These are phyloP conservation scores for Lichtheimia ramosa DNA, from an alignment of 371 early-diverging fungal genomes.

Conservation along the genomic window DNA sequence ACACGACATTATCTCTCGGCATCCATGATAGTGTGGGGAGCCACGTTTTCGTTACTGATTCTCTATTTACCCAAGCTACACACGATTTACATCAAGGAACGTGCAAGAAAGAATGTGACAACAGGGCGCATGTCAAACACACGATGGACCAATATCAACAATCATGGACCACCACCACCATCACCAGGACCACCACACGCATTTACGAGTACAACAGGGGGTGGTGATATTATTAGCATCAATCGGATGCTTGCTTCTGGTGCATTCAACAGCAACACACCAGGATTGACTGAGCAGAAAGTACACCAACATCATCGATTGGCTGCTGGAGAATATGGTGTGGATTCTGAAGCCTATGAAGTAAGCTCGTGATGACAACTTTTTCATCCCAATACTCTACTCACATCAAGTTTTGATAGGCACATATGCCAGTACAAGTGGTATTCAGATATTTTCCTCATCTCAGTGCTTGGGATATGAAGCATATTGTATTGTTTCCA, in stretches of 20 bases:
- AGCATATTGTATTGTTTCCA: constrained; percentile 51
- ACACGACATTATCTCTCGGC: constrained; percentile 54
- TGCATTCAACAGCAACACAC: background rate
- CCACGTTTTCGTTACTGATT: constrained; percentile 50
- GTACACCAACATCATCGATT: constrained; percentile 5
- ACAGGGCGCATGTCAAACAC: constrained; percentile 14
- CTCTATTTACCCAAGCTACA: constrained; percentile 58
- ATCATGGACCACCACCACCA: background rate
- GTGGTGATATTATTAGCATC: constrained; percentile 23
- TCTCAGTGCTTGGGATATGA: constrained; percentile 60
- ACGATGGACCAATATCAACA: constrained; percentile 1
- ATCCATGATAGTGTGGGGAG: constrained; percentile 56
- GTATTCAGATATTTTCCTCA: constrained; percentile 47
- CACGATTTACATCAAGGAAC: constrained; percentile 17
- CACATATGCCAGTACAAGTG: constrained; percentile 44
- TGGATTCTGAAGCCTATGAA: constrained; percentile 12
- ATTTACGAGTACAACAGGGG: background rate
- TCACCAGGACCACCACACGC: no score
- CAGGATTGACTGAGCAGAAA: background rate
- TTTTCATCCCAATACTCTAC: no score
- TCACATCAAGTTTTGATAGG: background rate
- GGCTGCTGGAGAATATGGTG: background rate
- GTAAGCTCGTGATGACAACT: background rate
- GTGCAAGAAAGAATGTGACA: constrained; percentile 13
- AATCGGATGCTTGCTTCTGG: constrained; percentile 23